A percentile compares a stretch with the other conserved stretches of the same genome.
These are phyloP conservation scores for Chrysopogon serrulatus DNA, from an alignment of 176 grass and related monocot genomes.

Conservation along the genomic window DNA sequence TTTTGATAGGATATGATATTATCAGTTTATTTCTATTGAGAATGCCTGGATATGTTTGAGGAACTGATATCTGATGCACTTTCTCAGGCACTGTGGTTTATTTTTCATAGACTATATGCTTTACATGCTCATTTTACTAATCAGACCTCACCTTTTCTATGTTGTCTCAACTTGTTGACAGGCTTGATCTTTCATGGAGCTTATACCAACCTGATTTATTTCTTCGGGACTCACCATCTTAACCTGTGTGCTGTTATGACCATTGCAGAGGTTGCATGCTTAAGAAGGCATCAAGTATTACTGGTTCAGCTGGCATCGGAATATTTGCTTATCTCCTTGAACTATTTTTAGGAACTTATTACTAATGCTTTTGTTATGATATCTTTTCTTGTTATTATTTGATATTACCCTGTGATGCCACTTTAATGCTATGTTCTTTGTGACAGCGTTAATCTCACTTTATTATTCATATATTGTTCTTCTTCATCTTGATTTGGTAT, in stretches of 20 bases:
- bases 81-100: not conserved
- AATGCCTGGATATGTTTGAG: not conserved
- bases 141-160: conserved; percentile 10
- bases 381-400: conserved; percentile 22
- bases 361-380: conserved; percentile 41
- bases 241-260: conserved; percentile 77
- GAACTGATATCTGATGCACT: not conserved
- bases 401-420: conserved; percentile 26
- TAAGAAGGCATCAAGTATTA: conserved; percentile 27
- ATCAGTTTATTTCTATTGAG: not conserved
- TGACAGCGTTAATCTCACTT: conserved; percentile 25
- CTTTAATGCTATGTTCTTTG: conserved; percentile 26
- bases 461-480: conserved; percentile 23
- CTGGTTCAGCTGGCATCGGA: not conserved
- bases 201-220: conserved; percentile 67
- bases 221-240: conserved; percentile 85
- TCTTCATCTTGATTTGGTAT: conserved; percentile 13
- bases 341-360: conserved; percentile 33
- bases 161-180: conserved; percentile 49
- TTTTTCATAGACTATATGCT: not conserved
- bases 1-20: not conserved
- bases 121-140: conserved; percentile 1
- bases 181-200: conserved; percentile 76
- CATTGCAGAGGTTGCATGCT: conserved; percentile 75
- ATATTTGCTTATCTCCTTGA: conserved; percentile 29